A percentile compares a stretch with the other conserved stretches of the same genome.
phyloP scores from a whole-genome alignment of 352 stramenopile species.

The Phytophthora uliginosa region DNA sequence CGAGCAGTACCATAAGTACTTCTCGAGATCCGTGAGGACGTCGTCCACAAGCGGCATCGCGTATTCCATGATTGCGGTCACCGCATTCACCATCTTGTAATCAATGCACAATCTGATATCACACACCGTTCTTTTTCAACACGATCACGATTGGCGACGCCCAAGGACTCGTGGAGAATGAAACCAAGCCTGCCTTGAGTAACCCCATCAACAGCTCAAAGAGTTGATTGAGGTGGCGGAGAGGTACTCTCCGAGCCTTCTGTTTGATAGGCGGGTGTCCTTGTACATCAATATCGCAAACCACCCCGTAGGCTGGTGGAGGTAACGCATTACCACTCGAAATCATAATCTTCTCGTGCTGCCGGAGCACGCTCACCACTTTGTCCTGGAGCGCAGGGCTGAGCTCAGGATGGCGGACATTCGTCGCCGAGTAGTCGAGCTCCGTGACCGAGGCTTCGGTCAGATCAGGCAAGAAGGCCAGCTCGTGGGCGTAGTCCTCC shows the following conservation, averaged over 20 bases:
- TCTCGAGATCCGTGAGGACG: neutral
- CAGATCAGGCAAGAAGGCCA: neutral
- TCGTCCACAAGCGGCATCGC: neutral
- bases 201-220: neutral
- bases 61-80: neutral
- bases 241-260: neutral
- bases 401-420: neutral
- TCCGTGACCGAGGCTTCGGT: neutral
- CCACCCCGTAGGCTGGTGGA: neutral
- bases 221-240: neutral
- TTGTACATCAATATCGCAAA: neutral
- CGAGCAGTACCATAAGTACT: neutral
- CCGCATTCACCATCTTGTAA: neutral
- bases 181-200: neutral
- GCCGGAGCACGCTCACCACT: neutral
- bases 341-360: neutral
- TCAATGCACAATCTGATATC: conserved; percentile 1
- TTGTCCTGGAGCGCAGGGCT: neutral
- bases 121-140: neutral
- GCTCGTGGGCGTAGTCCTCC: neutral
- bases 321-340: neutral
- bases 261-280: neutral
- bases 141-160: neutral
- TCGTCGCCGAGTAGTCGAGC: neutral
- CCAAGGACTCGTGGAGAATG: neutral